Base-by-base conservation (phyloP, 345 rosid genomes). In the Populus davidiana region DNA sequence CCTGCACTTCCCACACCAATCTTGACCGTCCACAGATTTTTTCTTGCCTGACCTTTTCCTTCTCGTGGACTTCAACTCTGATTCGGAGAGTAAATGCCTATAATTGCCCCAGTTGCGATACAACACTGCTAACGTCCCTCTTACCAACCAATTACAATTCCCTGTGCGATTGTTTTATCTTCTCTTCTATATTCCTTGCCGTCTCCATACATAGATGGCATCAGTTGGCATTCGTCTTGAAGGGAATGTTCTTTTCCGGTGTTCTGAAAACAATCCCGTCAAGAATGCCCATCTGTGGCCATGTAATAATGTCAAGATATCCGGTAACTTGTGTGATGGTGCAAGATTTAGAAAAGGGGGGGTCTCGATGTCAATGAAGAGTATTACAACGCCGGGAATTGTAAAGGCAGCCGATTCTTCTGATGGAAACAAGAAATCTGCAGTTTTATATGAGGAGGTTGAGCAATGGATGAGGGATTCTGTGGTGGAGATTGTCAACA, bases 401-500 rank as follows among this genome's bases (percentile, higher is more conserved):
- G 35, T 62, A 5, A 23, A 62, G 70, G 4, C 18, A 3, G 49
- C 23, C 10, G 70, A 29, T 7, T 7, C 23, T 17, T 5, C 36
- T 1, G 44, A 67, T 5, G 70, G 39, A 21, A n/a, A 9, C 23
- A 67, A 8, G 18, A 11, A 17, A 21, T 33, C 21, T 10, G 70
- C 23, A 39, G 70, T 35, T 35, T 38, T 67, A n/a, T 67, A 20
- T 2, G 70, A 67, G 43, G 38, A 7, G 70, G 39, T 38, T 21
- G 70, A 67, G 3, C 23, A 67, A n/a, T 67, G 70, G 70, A 67
- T 67, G 70, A 67, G 70, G n/a, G 70, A 67, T 38, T 67, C 70
- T 10, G 70, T 67, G 70, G 70, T 17, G 49, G 70, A 67, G 44
- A 67, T 67, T 35, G 70, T 67, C 0, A 18, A 67, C 47, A 67